These are phyloP conservation scores for Aspergillus ostianus DNA, from an alignment of 495 filamentous ascomycete genomes.

Conservation along the genomic window DNA sequence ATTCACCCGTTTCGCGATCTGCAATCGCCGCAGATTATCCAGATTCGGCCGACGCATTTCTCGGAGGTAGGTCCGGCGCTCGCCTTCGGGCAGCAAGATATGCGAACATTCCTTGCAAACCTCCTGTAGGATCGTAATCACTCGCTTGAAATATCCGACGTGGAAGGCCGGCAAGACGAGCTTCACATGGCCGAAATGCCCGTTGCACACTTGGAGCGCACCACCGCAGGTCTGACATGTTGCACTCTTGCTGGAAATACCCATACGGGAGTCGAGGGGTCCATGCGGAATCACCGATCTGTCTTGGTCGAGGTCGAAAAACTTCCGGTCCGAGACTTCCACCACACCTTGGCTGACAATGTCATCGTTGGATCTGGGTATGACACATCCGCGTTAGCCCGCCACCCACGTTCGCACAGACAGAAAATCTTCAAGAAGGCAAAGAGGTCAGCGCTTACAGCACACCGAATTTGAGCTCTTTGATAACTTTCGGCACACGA, in stretches of 20 bases:
- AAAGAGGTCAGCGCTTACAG: conserved; percentile 53
- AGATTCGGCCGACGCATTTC: conserved; percentile 77
- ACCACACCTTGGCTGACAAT: conserved; percentile 92
- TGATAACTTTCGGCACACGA: conserved; percentile 83
- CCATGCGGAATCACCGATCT: conserved; percentile 73
- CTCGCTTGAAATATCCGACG: conserved; percentile 90
- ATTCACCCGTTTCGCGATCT: conserved; percentile 82
- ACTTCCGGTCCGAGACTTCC: conserved; percentile 84
- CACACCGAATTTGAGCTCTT: conserved; percentile 89
- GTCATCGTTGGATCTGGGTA: conserved; percentile 75
- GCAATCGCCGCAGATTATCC: conserved; percentile 76
- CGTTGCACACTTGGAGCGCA: conserved; percentile 75
- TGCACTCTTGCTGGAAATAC: conserved; percentile 75
- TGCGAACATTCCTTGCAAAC: conserved; percentile 79
- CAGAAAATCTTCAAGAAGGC: background rate
- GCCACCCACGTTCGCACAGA: background rate
- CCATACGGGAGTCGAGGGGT: conserved; percentile 81
- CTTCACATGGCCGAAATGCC: conserved; percentile 91
- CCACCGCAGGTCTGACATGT: conserved; percentile 80
- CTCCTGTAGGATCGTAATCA: conserved; percentile 82
- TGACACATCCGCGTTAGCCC: conserved; percentile 21
- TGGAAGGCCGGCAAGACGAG: conserved; percentile 91
- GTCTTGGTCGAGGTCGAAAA: conserved; percentile 80
- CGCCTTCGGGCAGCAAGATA: conserved; percentile 74
- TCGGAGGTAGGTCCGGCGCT: conserved; percentile 68